These are phyloP conservation scores for Theileria parva DNA, from an alignment of 169 alveolate genomes.

Conservation along the genomic window DNA sequence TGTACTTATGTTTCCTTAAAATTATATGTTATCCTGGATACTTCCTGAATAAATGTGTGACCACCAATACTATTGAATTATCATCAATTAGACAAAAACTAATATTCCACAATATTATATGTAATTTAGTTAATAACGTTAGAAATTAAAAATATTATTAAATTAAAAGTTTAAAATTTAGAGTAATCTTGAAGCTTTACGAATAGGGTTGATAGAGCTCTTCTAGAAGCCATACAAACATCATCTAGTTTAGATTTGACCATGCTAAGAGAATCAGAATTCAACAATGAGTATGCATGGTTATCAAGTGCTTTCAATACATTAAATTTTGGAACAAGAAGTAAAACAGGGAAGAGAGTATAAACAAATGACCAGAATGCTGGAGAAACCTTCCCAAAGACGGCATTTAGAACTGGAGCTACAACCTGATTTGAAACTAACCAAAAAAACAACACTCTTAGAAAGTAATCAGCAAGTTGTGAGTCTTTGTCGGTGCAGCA, in stretches of 20 bases:
- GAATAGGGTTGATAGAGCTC: background rate
- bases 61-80: background rate
- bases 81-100: background rate
- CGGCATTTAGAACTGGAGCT: slow-evolving; percentile 37
- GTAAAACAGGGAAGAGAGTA: slow-evolving; percentile 34
- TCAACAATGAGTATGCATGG: slow-evolving; percentile 15
- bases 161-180: background rate
- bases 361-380: slow-evolving; percentile 52
- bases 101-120: background rate
- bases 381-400: slow-evolving; percentile 22
- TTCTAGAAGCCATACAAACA: slow-evolving; percentile 5
- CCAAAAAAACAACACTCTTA: slow-evolving; percentile 52
- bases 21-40: background rate
- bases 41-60: background rate
- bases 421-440: slow-evolving; percentile 21
- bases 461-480: slow-evolving; percentile 53
- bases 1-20: background rate
- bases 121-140: background rate
- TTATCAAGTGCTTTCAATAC: slow-evolving; percentile 32
- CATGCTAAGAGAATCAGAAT: slow-evolving; percentile 4
- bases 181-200: background rate
- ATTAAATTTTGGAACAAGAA: slow-evolving; percentile 38
- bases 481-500: slow-evolving; percentile 37
- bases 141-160: background rate
- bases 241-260: background rate